A percentile compares a stretch with the other conserved stretches of the same genome.
Evolutionary conservation across 169 alveolate species (phyloP).

Genomic region (Babesia bigemina): DNA sequence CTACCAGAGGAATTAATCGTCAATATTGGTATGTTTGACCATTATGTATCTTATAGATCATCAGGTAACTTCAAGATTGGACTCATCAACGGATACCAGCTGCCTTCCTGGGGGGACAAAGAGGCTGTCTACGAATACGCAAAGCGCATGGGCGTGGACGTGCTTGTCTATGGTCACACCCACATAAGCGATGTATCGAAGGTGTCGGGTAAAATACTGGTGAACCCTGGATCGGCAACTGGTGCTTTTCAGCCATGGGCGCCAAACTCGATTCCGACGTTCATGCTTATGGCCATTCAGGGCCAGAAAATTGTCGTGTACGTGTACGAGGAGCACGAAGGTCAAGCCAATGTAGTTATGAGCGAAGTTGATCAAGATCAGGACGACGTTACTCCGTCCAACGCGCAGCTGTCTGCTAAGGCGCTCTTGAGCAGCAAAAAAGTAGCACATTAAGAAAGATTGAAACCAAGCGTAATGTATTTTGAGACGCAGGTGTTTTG

Average conservation of each 20-base stretch:
- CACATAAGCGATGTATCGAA: conserved; percentile 83
- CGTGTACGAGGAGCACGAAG: conserved; percentile 81
- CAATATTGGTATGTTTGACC: conserved; percentile 50
- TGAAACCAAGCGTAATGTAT: background rate
- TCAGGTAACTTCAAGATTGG: conserved; percentile 91
- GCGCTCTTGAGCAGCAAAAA: conserved; percentile 26
- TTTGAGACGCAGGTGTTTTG: background rate
- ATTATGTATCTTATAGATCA: background rate
- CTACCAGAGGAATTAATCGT: conserved; percentile 71
- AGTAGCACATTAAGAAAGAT: background rate
- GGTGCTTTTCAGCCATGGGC: conserved; percentile 91
- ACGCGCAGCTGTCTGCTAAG: conserved; percentile 25
- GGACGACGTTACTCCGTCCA: conserved; percentile 39
- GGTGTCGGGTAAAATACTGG: conserved; percentile 87
- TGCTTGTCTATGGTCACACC: conserved; percentile 90
- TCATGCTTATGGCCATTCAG: conserved; percentile 80
- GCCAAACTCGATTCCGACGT: conserved; percentile 76
- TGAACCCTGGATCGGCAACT: conserved; percentile 93
- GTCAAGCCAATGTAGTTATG: conserved; percentile 80
- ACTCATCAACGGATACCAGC: conserved; percentile 92
- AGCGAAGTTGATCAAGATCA: conserved; percentile 72
- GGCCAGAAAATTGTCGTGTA: conserved; percentile 73
- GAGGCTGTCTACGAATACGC: conserved; percentile 85
- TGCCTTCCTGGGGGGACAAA: conserved; percentile 92
- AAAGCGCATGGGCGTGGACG: conserved; percentile 87